Evolutionary conservation across 2,329 filamentous ascomycete genomes (phyloP).

Genomic region (Penicillium thymicola): DNA sequence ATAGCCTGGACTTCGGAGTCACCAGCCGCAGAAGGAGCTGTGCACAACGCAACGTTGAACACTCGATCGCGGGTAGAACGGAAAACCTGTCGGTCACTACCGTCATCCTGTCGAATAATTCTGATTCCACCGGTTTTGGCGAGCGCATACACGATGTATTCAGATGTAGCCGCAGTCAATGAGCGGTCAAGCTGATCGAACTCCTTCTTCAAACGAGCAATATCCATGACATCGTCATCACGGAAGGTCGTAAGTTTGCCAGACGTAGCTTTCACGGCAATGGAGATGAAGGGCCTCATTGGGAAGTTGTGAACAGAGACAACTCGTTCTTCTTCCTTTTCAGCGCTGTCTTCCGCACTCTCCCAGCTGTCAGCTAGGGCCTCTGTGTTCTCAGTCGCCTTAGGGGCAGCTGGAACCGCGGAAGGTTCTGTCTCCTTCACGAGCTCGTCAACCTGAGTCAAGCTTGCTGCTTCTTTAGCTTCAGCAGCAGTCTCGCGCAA

Average conservation of each 20-base stretch:
- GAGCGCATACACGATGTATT: slow-evolving; percentile 92
- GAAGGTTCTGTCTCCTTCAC: slow-evolving; percentile 53
- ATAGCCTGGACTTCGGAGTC: slow-evolving; percentile 70
- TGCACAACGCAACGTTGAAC: slow-evolving; percentile 86
- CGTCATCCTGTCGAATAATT: slow-evolving; percentile 91
- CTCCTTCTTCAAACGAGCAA: slow-evolving; percentile 92
- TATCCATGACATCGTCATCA: slow-evolving; percentile 80
- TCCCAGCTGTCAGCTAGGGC: slow-evolving; percentile 86
- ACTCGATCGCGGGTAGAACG: slow-evolving; percentile 88
- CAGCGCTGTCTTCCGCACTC: slow-evolving; percentile 68
- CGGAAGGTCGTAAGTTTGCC: slow-evolving; percentile 61
- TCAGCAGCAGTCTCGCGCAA: slow-evolving; percentile 43
- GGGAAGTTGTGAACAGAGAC: slow-evolving; percentile 93
- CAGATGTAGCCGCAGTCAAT: slow-evolving; percentile 81
- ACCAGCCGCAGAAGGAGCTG: slow-evolving; percentile 54
- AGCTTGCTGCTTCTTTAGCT: slow-evolving; percentile 49
- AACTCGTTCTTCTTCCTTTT: slow-evolving; percentile 62
- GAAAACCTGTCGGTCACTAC: slow-evolving; percentile 87
- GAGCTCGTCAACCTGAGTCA: slow-evolving; percentile 51
- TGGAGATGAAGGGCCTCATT: slow-evolving; percentile 92
- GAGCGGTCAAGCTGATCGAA: slow-evolving; percentile 97
- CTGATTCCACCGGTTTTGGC: slow-evolving; percentile 89
- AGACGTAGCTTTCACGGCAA: slow-evolving; percentile 57
- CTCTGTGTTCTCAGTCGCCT: slow-evolving; percentile 55
- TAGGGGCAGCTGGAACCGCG: slow-evolving; percentile 52